Evolutionary conservation across 2,329 filamentous ascomycete species (phyloP).

Genomic region (Botrytis porri): DNA sequence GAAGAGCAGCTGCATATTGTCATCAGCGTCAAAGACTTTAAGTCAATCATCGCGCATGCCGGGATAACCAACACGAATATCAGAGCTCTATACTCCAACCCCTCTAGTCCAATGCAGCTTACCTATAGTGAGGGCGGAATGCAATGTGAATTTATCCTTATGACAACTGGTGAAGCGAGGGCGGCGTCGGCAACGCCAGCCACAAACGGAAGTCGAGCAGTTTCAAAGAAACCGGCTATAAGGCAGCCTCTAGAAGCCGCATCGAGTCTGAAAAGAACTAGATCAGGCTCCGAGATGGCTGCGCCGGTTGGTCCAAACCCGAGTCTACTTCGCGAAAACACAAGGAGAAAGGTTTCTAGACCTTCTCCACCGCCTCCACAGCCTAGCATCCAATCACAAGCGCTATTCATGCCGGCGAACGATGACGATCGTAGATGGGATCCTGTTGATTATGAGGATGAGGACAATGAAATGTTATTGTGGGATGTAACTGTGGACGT

Average conservation of each 20-base stretch:
- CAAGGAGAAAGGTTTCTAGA: slow-evolving; percentile 41
- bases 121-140: slow-evolving; percentile 67
- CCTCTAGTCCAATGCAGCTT: slow-evolving; percentile 69
- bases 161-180: slow-evolving; percentile 68
- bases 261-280: slow-evolving; percentile 30
- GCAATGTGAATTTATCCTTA: slow-evolving; percentile 73
- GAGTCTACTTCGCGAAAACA: slow-evolving; percentile 25
- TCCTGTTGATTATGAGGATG: slow-evolving; percentile 63
- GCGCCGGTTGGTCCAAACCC: slow-evolving; percentile 29
- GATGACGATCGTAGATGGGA: slow-evolving; percentile 73
- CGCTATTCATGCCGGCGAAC: slow-evolving; percentile 63
- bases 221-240: slow-evolving; percentile 31
- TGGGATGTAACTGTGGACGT: slow-evolving; percentile 71
- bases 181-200: slow-evolving; percentile 32
- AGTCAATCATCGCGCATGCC: slow-evolving; percentile 73
- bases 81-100: slow-evolving; percentile 66
- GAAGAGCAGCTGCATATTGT: slow-evolving; percentile 75
- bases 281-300: slow-evolving; percentile 30
- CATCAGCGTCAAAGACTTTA: slow-evolving; percentile 80
- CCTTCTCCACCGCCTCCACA: slow-evolving; percentile 54
- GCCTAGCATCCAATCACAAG: slow-evolving; percentile 60
- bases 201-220: slow-evolving; percentile 29
- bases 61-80: slow-evolving; percentile 65
- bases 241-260: slow-evolving; percentile 35
- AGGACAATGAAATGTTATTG: slow-evolving; percentile 64